Base-by-base conservation (phyloP, 495 filamentous ascomycete species). In the Diplogelasinospora grovesii region DNA sequence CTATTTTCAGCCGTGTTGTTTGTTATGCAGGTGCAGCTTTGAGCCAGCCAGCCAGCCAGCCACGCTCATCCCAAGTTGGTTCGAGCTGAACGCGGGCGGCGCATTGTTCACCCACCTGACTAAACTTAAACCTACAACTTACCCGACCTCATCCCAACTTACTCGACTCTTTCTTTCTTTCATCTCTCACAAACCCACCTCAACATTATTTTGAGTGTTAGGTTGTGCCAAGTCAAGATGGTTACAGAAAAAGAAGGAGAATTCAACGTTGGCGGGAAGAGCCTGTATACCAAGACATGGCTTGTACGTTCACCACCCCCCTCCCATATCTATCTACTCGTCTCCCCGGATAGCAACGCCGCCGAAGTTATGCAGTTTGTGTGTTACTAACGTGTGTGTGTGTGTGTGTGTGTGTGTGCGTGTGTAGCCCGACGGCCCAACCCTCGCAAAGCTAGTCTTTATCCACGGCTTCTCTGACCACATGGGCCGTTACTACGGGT, bases 391-490 rank as follows among this genome's bases (percentile, higher is more conserved):
- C n/a, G n/a, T n/a, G n/a, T n/a, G n/a, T n/a, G n/a, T n/a, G n/a
- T n/a, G n/a, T n/a, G n/a, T n/a, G n/a, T n/a, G n/a, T n/a, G n/a
- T n/a, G n/a, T n/a, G n/a, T n/a, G n/a, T n/a, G n/a, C n/a, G n/a
- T 22, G 6, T 18, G 8, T 32, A 80, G 79, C 73, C 80, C 23
- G 51, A 60, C 11, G 64, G 58, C 25, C 51, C 68, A 3, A 60
- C 69, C 8, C 72, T 73, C 42, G 87, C 89, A 10, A 80, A 81
- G 20, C 48, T 92, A 14, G 70, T 88, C 43, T 80, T 89, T 56
- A 59, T 95, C 43, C 89, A 95, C 63, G 89, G 89, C 47, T 95
- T 86, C 71, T 83, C 77, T 49, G 89, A 95, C 64, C 89, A 95
- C 55, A 70, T 82, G 59, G 80, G 87, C 59, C 71, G 75, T 14